Conservation (phyloP, 306 rosid genomes). For the Sesbania bispinosa region DNA sequence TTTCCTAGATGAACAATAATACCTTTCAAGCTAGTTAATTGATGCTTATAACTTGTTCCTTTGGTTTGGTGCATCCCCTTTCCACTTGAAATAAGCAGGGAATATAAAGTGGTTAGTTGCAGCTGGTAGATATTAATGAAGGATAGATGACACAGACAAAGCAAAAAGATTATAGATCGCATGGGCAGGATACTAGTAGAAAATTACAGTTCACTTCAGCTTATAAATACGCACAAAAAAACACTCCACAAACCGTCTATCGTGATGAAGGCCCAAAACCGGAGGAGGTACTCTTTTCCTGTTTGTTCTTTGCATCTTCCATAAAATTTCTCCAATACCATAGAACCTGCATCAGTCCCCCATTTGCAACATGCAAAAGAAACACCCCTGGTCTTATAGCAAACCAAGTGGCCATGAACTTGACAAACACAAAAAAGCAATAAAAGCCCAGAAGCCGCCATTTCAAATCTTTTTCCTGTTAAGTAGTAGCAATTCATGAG, state of each 20-base stretch:
- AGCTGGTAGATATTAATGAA: neutral
- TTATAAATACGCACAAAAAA: neutral
- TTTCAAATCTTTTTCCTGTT: conserved; percentile 37
- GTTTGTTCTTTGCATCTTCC: conserved; percentile 23
- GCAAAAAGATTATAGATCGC: conserved; percentile 11
- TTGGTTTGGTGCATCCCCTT: neutral
- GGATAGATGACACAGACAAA: neutral
- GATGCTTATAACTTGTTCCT: conserved; percentile 8
- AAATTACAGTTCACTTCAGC: neutral
- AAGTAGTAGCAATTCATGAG: neutral
- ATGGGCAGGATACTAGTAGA: neutral
- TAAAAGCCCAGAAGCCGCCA: conserved; percentile 32
- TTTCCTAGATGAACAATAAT: neutral
- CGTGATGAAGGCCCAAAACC: conserved; percentile 24
- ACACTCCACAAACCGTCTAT: neutral
- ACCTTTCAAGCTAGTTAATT: neutral
- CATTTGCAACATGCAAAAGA: conserved; percentile 42
- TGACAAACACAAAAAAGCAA: conserved; percentile 35
- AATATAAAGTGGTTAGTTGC: neutral
- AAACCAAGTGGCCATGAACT: conserved; percentile 25
- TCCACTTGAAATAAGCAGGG: conserved; percentile 8
- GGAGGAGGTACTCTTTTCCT: conserved; percentile 10
- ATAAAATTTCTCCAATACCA: conserved; percentile 39
- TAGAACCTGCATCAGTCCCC: conserved; percentile 45
- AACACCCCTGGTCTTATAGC: conserved; percentile 20